These are phyloP conservation scores for Henckelia pumila DNA, from an alignment of 257 asterid genomes.

Conservation along the genomic window DNA sequence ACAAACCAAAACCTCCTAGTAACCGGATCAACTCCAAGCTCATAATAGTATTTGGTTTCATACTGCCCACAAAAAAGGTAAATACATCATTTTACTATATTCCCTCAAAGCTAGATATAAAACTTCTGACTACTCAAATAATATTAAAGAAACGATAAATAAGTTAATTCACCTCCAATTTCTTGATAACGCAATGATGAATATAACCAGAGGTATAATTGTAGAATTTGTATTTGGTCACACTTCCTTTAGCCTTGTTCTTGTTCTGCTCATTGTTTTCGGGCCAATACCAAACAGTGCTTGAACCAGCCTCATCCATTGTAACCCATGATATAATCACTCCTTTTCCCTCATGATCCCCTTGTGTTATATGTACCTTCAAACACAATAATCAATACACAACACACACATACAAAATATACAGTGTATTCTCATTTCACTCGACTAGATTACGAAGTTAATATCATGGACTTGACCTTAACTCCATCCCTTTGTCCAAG, in stretches of 20 bases:
- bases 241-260: conserved; percentile 38
- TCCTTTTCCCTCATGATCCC: conserved; percentile 61
- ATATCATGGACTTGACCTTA: no score
- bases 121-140: not conserved
- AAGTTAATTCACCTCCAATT: conserved; percentile 42
- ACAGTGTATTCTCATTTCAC: no score
- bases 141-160: not conserved
- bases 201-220: conserved; percentile 73
- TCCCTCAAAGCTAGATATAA: not conserved
- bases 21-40: conserved; percentile 47
- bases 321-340: conserved; percentile 79
- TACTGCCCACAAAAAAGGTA: conserved; percentile 31
- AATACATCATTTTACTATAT: not conserved
- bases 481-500: no score
- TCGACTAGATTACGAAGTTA: no score
- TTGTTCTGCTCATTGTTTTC: conserved; percentile 24
- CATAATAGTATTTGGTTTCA: conserved; percentile 61
- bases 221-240: conserved; percentile 46
- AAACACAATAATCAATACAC: not conserved
- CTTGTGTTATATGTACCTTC: conserved; percentile 80
- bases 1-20: conserved; percentile 56
- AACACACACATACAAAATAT: no score
- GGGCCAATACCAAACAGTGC: conserved; percentile 47
- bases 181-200: conserved; percentile 48
- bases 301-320: conserved; percentile 47